Evolutionary conservation across 371 early-diverging fungal species (phyloP), one percentile per base, ranked within the genome.

Genomic region (Actinomortierella wolfii): DNA sequence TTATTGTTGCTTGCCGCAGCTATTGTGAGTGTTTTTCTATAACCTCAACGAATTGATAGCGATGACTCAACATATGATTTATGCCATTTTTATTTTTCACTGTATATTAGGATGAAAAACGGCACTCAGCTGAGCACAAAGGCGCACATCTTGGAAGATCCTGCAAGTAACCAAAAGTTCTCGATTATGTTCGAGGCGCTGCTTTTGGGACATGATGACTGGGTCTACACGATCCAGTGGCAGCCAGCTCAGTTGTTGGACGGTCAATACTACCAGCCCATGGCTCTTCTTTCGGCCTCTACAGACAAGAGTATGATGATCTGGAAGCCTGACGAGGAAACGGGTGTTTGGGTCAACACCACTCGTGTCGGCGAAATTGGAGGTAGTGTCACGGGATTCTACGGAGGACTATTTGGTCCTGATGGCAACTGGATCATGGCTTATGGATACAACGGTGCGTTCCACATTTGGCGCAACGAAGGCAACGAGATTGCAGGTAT

Each of bases 131-230:
- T 94, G 54, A 91, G 90, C 57, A 93, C 94, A 20, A 92, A 91
- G 63, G 89, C 92, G 6, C 92, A 94, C 62, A 45, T 86, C 14
- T 76, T 93, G 18, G 79, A 85, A 2, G 63, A 56, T 14, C 29
- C 67, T n/a, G 28, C 59, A 54, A 53, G 40, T 21, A 59, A 50
- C 56, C 56, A 65, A 34, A 80, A 82, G 21, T 92, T 85, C 59
- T 81, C 90, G 0, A 79, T 93, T 40, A 87, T 92, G 83, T 88
- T 95, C 60, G 96, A 93, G 66, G 86, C 92, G 1, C 81, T 97
- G n/a, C 79, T 98, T 26, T 80, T 92, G 78, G 97, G 95, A 1
- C 98, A 98, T 64, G 97, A 97, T 58, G 97, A 95, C 57, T 97
- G 97, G 97, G 94, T 97, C 14, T 89, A 92, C 75, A 85, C 88